Evolutionary conservation across 768 basidiomycete species (phyloP), one percentile per base, ranked within the genome.

Genomic region (Suillus bovinus): DNA sequence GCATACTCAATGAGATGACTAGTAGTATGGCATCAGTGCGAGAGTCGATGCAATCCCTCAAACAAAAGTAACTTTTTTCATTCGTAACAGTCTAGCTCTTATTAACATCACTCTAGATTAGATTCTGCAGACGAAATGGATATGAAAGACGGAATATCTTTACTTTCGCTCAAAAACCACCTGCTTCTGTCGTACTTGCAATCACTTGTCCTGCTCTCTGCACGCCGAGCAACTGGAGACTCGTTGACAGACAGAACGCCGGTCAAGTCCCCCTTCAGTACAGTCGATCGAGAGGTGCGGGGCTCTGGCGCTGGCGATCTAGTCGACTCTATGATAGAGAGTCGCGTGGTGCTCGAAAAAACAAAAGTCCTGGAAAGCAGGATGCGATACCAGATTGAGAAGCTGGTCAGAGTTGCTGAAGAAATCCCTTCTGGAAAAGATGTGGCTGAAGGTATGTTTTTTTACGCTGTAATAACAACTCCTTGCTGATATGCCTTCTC

Each of bases 341-440:
- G 84, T 22, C 86, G 94, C 14, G 79, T 95, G 49, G 85, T 93
- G 10, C 83, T 99, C 50, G 97, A 99, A 72, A 98, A 97, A 77
- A 82, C 90, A 54, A 89, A 89, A 63, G 82, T 86, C 0, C 81
- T 99, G 27, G 96, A 99, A 75, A 81, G 81, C 59, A 88, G 91
- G 70, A 90, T 99, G 83, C 86, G 84, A 54, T 98, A 99, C 74
- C 97, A 99, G 73, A 93, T 99, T 68, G 94, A 98, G 67, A 98
- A 99, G 72, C 84, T 99, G 20, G 84, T 96, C 31, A 83, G 85
- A 63, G 75, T 91, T 6, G 89, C 93, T 1, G 86, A 89, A 61
- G 88, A 91, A 67, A 77, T 81, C 20, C 75, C 77, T 0, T 69
- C 79, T 27, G 75, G 79, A 56, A 68, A 74, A 54, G 71, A 78